Evolutionary conservation across 352 stramenopile species (phyloP).

Genomic region (Pilasporangium apinafurcum): DNA sequence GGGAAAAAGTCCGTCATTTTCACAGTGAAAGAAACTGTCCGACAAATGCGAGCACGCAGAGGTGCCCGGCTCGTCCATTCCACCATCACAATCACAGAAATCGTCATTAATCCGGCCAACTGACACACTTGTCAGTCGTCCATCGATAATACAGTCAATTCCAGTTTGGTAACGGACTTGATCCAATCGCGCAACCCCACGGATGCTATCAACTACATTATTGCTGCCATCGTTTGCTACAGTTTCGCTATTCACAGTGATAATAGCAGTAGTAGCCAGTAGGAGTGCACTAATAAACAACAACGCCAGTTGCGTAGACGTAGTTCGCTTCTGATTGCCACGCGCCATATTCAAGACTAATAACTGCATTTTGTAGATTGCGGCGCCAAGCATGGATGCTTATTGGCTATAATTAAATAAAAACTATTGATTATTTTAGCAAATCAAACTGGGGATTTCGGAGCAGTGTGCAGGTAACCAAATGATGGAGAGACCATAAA

Average conservation of each 20-base stretch:
- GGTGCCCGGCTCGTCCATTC: constrained; percentile 86
- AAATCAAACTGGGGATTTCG: too few relatives aligned
- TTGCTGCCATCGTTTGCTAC: too few relatives aligned
- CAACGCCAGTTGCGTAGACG: too few relatives aligned
- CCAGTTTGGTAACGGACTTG: constrained; percentile 12
- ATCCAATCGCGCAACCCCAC: constrained; percentile 30
- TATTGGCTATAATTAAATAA: too few relatives aligned
- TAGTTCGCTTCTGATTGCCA: too few relatives aligned
- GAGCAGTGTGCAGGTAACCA: too few relatives aligned
- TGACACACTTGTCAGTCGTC: constrained; percentile 21
- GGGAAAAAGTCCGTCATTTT: constrained; percentile 55
- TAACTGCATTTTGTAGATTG: too few relatives aligned
- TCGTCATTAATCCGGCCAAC: constrained; percentile 84
- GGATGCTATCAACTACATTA: too few relatives aligned
- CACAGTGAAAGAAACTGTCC: constrained; percentile 58
- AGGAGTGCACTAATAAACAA: not conserved
- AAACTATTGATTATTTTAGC: too few relatives aligned
- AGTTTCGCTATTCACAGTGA: not conserved
- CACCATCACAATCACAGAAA: constrained; percentile 92
- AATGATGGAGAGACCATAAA: too few relatives aligned
- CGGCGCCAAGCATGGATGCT: too few relatives aligned
- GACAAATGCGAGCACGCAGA: constrained; percentile 63
- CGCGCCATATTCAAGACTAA: too few relatives aligned
- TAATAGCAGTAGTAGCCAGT: not conserved
- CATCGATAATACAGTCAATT: constrained; percentile 28